Evolutionary conservation across 176 grass and related monocot genomes (phyloP).

Genomic region (Olyra latifolia): DNA sequence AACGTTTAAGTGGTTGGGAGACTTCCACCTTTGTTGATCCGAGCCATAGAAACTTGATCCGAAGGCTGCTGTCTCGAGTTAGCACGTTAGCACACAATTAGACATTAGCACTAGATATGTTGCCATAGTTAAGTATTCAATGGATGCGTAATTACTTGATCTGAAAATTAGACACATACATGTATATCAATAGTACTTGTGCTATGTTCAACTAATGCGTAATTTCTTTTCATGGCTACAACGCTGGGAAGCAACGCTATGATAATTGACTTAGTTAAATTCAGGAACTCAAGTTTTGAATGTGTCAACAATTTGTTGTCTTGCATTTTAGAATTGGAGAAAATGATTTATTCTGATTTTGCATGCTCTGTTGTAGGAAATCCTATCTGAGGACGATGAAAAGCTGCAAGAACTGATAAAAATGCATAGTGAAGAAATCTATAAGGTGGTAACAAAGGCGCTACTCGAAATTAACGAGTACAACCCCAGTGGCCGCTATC

Average conservation of each 20-base stretch:
- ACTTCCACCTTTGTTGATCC: too few species aligned
- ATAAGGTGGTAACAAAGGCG: slow-evolving; percentile 39
- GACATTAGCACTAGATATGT: too few species aligned
- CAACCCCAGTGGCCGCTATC: slow-evolving; percentile 37
- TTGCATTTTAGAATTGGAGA: background rate
- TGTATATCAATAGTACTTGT: background rate
- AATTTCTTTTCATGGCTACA: background rate
- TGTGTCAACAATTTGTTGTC: background rate
- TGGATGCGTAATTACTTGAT: background rate
- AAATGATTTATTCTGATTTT: background rate
- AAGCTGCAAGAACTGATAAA: slow-evolving; percentile 41
- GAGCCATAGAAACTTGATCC: too few species aligned
- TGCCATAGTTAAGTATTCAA: background rate
- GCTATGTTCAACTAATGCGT: slow-evolving; percentile 5
- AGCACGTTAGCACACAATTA: too few species aligned
- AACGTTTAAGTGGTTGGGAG: too few species aligned
- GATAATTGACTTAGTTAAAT: background rate
- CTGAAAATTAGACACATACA: background rate
- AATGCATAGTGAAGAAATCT: slow-evolving; percentile 38
- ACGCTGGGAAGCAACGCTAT: background rate
- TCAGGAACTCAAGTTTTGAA: background rate
- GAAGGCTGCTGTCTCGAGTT: too few species aligned
- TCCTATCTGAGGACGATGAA: slow-evolving; percentile 41
- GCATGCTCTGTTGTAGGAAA: slow-evolving; percentile 33
- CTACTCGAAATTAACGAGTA: slow-evolving; percentile 64